Evolutionary conservation across 108 stramenopile species (phyloP).

Genomic region (Epithemia pelagica): DNA sequence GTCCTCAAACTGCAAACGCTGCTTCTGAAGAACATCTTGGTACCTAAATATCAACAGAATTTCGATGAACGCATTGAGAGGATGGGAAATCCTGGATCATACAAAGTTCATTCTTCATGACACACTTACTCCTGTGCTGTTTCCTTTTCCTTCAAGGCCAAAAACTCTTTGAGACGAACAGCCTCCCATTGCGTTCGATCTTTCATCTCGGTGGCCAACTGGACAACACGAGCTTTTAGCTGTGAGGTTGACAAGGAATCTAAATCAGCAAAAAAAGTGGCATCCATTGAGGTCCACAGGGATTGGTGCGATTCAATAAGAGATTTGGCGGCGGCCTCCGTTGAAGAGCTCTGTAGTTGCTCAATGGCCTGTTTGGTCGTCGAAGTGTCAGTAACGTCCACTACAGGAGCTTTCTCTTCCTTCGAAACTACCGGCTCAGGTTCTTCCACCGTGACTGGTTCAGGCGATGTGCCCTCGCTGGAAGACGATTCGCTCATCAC

Average conservation of each 20-base stretch:
- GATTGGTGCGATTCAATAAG: conserved; percentile 24
- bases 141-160: conserved; percentile 76
- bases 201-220: conserved; percentile 68
- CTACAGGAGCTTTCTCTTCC: not conserved
- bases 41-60: conserved; percentile 30
- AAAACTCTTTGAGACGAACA: conserved; percentile 70
- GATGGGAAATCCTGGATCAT: not conserved
- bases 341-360: conserved; percentile 1
- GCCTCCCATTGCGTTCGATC: conserved; percentile 85
- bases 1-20: conserved; percentile 66
- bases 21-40: conserved; percentile 51
- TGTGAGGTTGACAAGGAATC: conserved; percentile 39
- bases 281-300: conserved; percentile 26
- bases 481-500: not conserved
- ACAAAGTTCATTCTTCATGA: not conserved
- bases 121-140: conserved; percentile 28
- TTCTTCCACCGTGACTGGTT: not conserved
- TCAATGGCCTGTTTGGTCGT: conserved; percentile 6
- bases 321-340: conserved; percentile 48
- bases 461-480: not conserved
- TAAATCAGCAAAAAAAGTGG: conserved; percentile 35
- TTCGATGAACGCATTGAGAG: not conserved
- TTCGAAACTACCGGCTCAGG: too few relatives aligned
- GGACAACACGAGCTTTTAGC: conserved; percentile 58
- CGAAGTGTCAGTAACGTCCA: not conserved